phyloP scores from a whole-genome alignment of 257 asterid species.

The Solanum ossicruentum region DNA sequence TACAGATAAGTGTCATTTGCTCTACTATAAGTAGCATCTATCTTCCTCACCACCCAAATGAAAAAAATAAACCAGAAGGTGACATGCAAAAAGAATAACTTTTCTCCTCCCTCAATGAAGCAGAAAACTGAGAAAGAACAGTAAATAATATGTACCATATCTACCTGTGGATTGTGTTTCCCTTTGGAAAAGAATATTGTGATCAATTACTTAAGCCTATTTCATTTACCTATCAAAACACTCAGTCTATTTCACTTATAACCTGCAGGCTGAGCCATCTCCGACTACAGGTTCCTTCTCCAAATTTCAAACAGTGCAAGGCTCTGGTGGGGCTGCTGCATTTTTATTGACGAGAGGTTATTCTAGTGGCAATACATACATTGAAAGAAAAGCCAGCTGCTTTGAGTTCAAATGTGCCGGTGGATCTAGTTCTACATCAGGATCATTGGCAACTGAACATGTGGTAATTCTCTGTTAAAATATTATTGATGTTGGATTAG shows the following conservation, averaged over 20 bases:
- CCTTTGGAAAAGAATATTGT: background rate
- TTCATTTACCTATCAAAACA: background rate
- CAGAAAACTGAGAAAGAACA: background rate
- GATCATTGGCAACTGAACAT: constrained; percentile 34
- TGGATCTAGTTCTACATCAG: constrained; percentile 45
- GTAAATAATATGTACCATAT: background rate
- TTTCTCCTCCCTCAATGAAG: background rate
- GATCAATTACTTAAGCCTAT: background rate
- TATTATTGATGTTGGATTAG: background rate
- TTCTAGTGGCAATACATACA: constrained; percentile 16
- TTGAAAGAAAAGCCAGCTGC: constrained; percentile 29
- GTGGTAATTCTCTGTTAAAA: constrained; percentile 24
- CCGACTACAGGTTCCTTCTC: constrained; percentile 96
- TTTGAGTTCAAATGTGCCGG: constrained; percentile 79
- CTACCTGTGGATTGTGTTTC: background rate
- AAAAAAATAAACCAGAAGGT: background rate
- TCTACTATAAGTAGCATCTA: background rate
- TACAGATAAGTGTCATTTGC: background rate
- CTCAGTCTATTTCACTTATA: background rate
- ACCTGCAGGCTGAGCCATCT: constrained; percentile 87
- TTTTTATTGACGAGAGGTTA: constrained; percentile 5
- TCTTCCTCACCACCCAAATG: background rate
- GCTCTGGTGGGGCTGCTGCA: constrained; percentile 39
- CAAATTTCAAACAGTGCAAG: constrained; percentile 55
- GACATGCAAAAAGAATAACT: background rate